Evolutionary conservation across 1,284 basidiomycete genomes (phyloP), one percentile per base, ranked within the genome.

Genomic region (Ganoderma resinaceum): DNA sequence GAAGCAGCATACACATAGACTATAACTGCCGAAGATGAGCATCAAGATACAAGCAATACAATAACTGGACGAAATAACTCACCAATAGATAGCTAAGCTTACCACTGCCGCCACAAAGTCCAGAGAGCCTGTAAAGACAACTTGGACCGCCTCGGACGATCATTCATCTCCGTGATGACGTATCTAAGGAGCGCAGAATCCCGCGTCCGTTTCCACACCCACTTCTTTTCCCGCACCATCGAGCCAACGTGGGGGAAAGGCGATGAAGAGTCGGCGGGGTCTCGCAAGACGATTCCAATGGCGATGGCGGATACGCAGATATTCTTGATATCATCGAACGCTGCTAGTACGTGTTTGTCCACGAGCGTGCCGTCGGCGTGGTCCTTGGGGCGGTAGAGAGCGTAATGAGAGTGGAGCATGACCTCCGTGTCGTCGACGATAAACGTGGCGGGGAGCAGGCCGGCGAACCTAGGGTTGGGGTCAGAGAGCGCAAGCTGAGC

Each of bases 151-250:
- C 33, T 35, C 3, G 57, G 33, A 0, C 37, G 57, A 14, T 60
- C 58, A 16, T 38, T 38, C 37, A 11, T 14, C 4, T 38, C 23
- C 20, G 29, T 40, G 23, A 23, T n/a, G 6, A 38, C 6, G 8
- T 9, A 6, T 38, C 40, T 40, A 23, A 60, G 37, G 6, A 11
- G n/a, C 14, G 6, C 23, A 12, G n/a, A 38, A 14, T 29, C 16
- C 37, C 23, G 12, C 37, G 26, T 38, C 23, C 12, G 37, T 23
- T 60, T 60, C 58, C 35, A 38, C 14, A 23, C 58, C 58, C 58
- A 60, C 35, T 37, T 40, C 58, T 60, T 60, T 16, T 60, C 35
- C n/a, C 26, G 58, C 58, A 60, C 37, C 37, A 60, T 26, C 14
- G 29, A 29, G 3, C 58, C 58, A 4, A 16, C 23, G 11, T 16